Percentiles rank a stretch among this genome's conserved stretches.
These are phyloP conservation scores for Phalaenopsis equestris DNA, from an alignment of 106 monocot species.

Conservation along the genomic window DNA sequence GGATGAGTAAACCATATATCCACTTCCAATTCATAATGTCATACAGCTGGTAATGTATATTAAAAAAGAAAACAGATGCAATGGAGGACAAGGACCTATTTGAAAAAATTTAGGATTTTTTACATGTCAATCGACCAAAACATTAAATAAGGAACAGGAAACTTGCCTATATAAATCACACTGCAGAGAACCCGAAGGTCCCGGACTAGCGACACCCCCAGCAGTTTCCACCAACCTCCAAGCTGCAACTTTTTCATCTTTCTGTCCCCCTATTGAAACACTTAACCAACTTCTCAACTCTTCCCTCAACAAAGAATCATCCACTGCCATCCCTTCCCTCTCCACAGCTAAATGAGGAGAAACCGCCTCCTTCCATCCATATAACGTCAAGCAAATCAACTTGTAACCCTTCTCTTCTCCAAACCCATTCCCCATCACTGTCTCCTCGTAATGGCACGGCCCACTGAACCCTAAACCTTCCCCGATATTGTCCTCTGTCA, in stretches of 20 bases:
- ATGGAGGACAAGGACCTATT: background rate
- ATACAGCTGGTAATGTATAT: background rate
- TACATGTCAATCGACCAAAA: too few species aligned
- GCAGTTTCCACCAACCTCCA: constrained; percentile 88
- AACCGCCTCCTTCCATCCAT: constrained; percentile 73
- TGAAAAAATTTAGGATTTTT: background rate
- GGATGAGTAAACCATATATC: background rate
- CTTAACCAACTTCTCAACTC: constrained; percentile 30
- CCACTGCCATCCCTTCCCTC: constrained; percentile 63
- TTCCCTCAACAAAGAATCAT: constrained; percentile 47
- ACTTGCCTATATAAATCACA: constrained; percentile 87
- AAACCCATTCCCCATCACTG: constrained; percentile 16
- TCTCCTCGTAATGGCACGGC: constrained; percentile 35
- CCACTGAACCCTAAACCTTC: constrained; percentile 6
- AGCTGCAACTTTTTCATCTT: constrained; percentile 3
- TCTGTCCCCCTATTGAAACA: background rate
- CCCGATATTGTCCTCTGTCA: constrained; percentile 6
- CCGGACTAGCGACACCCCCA: constrained; percentile 92
- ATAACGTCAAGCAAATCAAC: constrained; percentile 72
- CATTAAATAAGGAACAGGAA: background rate
- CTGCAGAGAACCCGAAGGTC: constrained; percentile 88
- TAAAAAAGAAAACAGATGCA: background rate
- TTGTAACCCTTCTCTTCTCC: constrained; percentile 9
- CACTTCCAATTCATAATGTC: background rate
- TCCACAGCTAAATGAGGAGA: constrained; percentile 85